Base-by-base conservation (phyloP, 2,329 filamentous ascomycete genomes). In the Penicillium sp. region DNA sequence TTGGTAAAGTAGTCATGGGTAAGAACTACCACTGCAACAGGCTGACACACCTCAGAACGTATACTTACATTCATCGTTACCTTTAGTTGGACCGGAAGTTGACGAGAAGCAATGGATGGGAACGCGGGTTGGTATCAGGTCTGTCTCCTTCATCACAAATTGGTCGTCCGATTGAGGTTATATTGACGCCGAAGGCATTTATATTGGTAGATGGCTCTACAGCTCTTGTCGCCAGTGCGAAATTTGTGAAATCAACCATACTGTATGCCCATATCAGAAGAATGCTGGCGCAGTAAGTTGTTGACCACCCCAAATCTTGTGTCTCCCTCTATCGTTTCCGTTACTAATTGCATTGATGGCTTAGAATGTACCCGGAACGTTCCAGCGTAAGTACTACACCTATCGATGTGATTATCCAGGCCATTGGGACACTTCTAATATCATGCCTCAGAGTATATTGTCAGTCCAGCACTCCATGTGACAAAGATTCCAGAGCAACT, bases 1-100 rank as follows among this genome's bases (percentile, higher is more conserved):
- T 81, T 21, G 78, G 78, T 5, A 71, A 62, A 10, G 76, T 81
- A 7, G 74, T 80, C 8, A 41, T 56, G 61, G 71, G 71, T 71
- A 54, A 29, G 48, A 54, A 12, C 6, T 15, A 33, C 35, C 17
- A 9, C 17, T 21, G 4, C 3, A 6, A 17, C 27, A 6, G 4
- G 8, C 10, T 41, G 8, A 12, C 25, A 2, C 23, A 4, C 12
- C 10, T 12, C 15, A 17, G 6, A n/a, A 7, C 9, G 3, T 9
- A 27, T 29, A 21, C 38, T 51, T 9, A 55, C 9, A 54, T 42
- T 9, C 1, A 1, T 54, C 21, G 17, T 41, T 4, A 0, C 2
- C 21, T 6, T 21, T 56, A 73, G 71, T 73, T 17, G 71, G 71
- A 10, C n/a, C 48, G 41, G 66, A 61, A 8, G 47, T 74, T 8